Conservation (phyloP, 257 asterid species). For the Primulina tabacum region DNA sequence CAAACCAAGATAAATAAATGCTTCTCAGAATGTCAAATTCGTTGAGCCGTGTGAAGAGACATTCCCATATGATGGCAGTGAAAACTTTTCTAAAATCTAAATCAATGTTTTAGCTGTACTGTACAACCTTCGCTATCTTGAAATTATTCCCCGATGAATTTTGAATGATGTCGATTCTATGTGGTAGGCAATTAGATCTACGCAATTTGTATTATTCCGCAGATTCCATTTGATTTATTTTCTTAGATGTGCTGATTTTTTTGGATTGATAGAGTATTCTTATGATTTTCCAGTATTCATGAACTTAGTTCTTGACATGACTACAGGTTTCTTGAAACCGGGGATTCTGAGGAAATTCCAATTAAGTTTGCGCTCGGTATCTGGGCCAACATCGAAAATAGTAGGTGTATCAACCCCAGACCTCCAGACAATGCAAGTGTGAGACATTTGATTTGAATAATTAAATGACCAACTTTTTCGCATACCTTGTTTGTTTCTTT, state of each 20-base stretch:
- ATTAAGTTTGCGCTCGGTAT: slow-evolving; percentile 52
- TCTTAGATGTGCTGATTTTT: slow-evolving; percentile 1
- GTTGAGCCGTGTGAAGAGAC: background rate
- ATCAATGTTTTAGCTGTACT: slow-evolving; percentile 9
- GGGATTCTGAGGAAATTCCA: slow-evolving; percentile 68
- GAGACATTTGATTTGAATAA: slow-evolving; percentile 20
- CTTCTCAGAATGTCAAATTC: background rate
- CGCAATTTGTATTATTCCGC: background rate
- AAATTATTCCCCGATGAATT: background rate
- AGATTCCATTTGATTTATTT: slow-evolving; percentile 6
- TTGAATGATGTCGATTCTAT: background rate
- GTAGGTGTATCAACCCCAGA: slow-evolving; percentile 31
- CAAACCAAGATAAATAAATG: background rate
- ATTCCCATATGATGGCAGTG: background rate
- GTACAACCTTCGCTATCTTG: slow-evolving; percentile 3
- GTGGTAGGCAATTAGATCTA: background rate
- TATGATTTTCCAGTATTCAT: slow-evolving; percentile 21
- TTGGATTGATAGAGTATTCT: slow-evolving; percentile 1
- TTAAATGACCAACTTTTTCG: slow-evolving; percentile 12
- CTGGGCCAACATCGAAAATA: slow-evolving; percentile 58
- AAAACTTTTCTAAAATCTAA: background rate
- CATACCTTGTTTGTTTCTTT: slow-evolving; percentile 19
- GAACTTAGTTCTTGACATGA: slow-evolving; percentile 26
- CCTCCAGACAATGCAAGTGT: slow-evolving; percentile 43
- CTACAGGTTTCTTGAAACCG: slow-evolving; percentile 58